phyloP scores from a whole-genome alignment of 2,329 filamentous ascomycete genomes.

The Coniochaeta prunicola region DNA sequence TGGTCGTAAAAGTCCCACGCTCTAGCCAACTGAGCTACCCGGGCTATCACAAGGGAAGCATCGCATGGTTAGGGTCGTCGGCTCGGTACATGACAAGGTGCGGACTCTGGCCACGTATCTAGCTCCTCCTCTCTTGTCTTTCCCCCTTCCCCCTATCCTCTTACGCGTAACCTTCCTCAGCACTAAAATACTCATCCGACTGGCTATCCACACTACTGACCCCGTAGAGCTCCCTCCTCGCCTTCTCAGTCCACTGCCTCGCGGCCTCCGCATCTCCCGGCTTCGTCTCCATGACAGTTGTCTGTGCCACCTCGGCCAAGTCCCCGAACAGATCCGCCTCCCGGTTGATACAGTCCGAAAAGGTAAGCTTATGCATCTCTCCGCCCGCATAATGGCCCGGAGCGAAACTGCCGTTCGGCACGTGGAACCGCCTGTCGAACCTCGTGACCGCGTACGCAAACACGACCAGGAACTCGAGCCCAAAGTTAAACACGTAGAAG shows the following conservation, averaged over 20 bases:
- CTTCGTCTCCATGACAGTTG: background rate
- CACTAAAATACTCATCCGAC: constrained; percentile 2
- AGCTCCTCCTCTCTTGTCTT: background rate
- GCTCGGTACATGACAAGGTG: background rate
- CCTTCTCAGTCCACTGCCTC: constrained; percentile 3
- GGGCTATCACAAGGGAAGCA: background rate
- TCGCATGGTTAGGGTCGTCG: background rate
- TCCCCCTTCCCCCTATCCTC: background rate
- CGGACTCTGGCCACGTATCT: background rate
- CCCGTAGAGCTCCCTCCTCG: constrained; percentile 2
- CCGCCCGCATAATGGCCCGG: constrained; percentile 40
- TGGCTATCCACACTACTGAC: background rate
- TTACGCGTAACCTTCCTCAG: background rate
- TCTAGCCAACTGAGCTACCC: constrained; percentile 4
- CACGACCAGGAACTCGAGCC: constrained; percentile 64
- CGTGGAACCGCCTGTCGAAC: constrained; percentile 68
- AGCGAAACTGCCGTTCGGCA: constrained; percentile 61
- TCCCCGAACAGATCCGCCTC: background rate
- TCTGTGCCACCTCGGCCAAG: background rate
- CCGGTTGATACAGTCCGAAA: background rate
- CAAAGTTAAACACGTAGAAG: constrained; percentile 78
- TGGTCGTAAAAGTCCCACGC: constrained; percentile 3
- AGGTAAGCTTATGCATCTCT: background rate
- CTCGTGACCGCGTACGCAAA: constrained; percentile 58
- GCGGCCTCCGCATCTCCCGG: background rate